A percentile compares a stretch with the other conserved stretches of the same genome.
Evolutionary conservation across 2,329 filamentous ascomycete genomes (phyloP).

Genomic region (Fusarium cicatricum): DNA sequence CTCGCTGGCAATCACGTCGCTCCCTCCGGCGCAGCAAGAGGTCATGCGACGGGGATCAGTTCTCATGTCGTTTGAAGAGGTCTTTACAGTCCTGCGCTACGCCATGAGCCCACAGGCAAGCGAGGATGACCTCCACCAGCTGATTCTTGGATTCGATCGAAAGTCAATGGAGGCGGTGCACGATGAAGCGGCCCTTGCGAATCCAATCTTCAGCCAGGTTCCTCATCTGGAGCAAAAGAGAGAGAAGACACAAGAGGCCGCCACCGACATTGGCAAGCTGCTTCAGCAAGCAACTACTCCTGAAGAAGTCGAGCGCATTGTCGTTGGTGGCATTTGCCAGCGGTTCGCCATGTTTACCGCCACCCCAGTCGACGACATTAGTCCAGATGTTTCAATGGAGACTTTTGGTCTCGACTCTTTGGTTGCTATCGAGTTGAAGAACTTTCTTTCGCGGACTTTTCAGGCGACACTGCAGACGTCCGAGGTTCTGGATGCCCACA

Average conservation of each 20-base stretch:
- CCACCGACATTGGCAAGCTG: constrained; percentile 12
- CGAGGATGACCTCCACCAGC: constrained; percentile 3
- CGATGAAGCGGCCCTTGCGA: constrained; percentile 15
- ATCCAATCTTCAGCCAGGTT: constrained; percentile 21
- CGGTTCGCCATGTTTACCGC: constrained; percentile 25
- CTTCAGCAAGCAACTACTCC: constrained; percentile 15
- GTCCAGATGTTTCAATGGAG: constrained; percentile 17
- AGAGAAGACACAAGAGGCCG: constrained; percentile 8
- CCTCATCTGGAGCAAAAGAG: constrained; percentile 7
- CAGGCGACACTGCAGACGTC: constrained; percentile 23
- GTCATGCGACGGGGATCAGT: constrained; percentile 14
- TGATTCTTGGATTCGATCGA: constrained; percentile 21
- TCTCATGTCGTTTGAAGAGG: constrained; percentile 21
- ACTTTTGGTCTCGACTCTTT: constrained; percentile 27
- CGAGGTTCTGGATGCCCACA: constrained; percentile 18
- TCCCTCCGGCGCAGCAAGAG: constrained; percentile 16
- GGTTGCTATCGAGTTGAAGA: constrained; percentile 30
- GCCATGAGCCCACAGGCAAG: constrained; percentile 12
- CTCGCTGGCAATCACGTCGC: constrained; percentile 15
- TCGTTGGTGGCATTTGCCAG: constrained; percentile 14
- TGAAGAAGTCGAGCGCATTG: constrained; percentile 11
- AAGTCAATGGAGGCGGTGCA: constrained; percentile 18
- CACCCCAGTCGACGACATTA: constrained; percentile 18
- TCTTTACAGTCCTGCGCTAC: constrained; percentile 15
- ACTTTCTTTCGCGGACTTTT: constrained; percentile 21